Conservation (phyloP, 768 basidiomycete genomes). For the Tulasnella sp. region DNA sequence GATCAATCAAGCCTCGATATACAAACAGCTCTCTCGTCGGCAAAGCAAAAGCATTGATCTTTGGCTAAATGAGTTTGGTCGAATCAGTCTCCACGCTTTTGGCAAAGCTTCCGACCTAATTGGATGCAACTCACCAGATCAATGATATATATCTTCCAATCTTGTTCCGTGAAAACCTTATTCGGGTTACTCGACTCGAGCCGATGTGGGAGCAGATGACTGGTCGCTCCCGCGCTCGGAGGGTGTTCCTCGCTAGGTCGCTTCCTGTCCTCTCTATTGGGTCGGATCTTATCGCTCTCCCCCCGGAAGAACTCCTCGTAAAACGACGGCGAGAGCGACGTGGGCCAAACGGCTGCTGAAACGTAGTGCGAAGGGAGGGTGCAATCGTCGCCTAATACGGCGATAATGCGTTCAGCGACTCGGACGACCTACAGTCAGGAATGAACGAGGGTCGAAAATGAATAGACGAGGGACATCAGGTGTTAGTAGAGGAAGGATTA, state of each 20-base stretch:
- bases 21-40: conserved; percentile 34
- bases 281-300: neutral
- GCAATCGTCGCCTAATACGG: conserved; percentile 26
- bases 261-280: neutral
- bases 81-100: neutral
- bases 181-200: conserved; percentile 29
- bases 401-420: conserved; percentile 28
- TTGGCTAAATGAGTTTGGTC: conserved; percentile 18
- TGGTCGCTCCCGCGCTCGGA: conserved; percentile 18
- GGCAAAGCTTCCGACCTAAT: neutral
- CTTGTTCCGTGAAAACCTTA: conserved; percentile 26
- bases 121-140: conserved; percentile 30
- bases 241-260: conserved; percentile 5
- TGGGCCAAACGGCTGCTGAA: conserved; percentile 13
- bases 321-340: conserved; percentile 4
- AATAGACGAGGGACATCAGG: neutral
- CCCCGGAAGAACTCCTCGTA: conserved; percentile 8
- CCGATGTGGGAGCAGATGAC: conserved; percentile 27
- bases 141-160: conserved; percentile 34
- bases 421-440: conserved; percentile 11
- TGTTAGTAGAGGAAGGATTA: neutral
- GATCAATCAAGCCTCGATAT: conserved; percentile 31
- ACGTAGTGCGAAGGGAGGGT: conserved; percentile 18
- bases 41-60: conserved; percentile 32
- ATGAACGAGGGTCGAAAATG: neutral